Evolutionary conservation across 768 basidiomycete species (phyloP), one percentile per base, ranked within the genome.

Genomic region (Serendipita sp.): DNA sequence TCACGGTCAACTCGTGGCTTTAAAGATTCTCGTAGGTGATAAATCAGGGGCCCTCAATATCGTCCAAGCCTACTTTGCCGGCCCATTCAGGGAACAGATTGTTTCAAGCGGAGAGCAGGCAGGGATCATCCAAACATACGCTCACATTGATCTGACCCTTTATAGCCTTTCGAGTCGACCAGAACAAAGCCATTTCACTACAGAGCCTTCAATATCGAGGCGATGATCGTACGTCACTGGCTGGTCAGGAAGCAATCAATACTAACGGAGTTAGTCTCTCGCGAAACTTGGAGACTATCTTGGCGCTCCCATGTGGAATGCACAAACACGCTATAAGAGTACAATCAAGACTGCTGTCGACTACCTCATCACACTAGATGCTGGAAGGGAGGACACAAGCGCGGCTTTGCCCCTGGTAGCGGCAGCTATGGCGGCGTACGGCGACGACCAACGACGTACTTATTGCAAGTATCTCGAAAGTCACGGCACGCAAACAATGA

Each of bases 171-270:
- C 14, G 84, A 86, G 72, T 76, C 81, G 17, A 74, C 70, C 2
- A 79, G 84, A 28, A 82, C 82, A 1, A 74, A 80, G 11, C 82
- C 84, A 16, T 85, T 80, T 69, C 84, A 86, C 68, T 85, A 86
- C 68, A 77, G 81, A 9, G 77, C 79, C 0, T 86, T 83, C 72
- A 87, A 87, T 65, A 74, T 85, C 16, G 81, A 79, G 1, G 84
- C 82, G 5, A 82, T 85, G 79, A 81, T 84, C 56, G 80, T 79
- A 50, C 45, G 45, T 50, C 20, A 9, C 45, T n/a, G 45, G 45
- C 17, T 30, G 28, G 11, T 50, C 7, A 50, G 45, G n/a, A 17
- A 11, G 45, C 5, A 17, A 17, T 5, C 17, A n/a, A 62, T 43
- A 17, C 4, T 45, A 7, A n/a, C 13, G 7, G 16, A 14, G 26